Base-by-base conservation (phyloP, 306 rosid genomes). In the Pueraria montana region DNA sequence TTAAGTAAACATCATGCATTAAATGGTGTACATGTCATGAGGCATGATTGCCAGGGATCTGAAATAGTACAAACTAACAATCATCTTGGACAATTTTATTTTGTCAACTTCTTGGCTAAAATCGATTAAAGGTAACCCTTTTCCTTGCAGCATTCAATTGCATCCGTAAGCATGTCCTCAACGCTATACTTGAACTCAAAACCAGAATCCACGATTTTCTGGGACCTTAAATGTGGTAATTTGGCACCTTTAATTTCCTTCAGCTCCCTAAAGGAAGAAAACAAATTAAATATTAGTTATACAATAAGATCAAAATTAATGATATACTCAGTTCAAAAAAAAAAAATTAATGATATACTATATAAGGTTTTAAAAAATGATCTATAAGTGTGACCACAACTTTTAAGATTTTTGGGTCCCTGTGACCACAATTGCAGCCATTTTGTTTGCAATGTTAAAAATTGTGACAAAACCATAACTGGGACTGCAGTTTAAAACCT, bases 191-290 rank as follows among this genome's bases (percentile, higher is more conserved):
- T 86, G 38, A 75, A 89, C 59, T 77, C 38, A n/a, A 92, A 92
- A 53, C 94, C 94, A 49, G 79, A 69, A 83, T 87, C 89, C 73
- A 64, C 53, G 3, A 90, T 87, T 77, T 89, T 89, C 87, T 90
- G 85, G 21, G 97, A 83, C 34, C 56, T 87, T 16, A 86, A 48
- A 65, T 53, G 6, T 46, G 88, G 68, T 2, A 26, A 1, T 50
- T 32, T 66, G 6, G 0, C 23, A 43, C 89, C 89, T 67, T 63
- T 46, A 45, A 76, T 59, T 58, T 82, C 79, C 79, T 81, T 83
- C 46, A 83, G 36, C 67, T 80, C 85, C 0, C 94, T 92, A 74
- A 4, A 56, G 36, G 23, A 77, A 16, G 24, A n/a, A 55, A 13
- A n/a, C 13, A 34, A 9, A 45, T 1, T 11, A 45, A 34, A 6